Percentiles rank a stretch among this genome's conserved stretches.
phyloP scores from a whole-genome alignment of 345 rosid genomes.

The Brassica nigra region DNA sequence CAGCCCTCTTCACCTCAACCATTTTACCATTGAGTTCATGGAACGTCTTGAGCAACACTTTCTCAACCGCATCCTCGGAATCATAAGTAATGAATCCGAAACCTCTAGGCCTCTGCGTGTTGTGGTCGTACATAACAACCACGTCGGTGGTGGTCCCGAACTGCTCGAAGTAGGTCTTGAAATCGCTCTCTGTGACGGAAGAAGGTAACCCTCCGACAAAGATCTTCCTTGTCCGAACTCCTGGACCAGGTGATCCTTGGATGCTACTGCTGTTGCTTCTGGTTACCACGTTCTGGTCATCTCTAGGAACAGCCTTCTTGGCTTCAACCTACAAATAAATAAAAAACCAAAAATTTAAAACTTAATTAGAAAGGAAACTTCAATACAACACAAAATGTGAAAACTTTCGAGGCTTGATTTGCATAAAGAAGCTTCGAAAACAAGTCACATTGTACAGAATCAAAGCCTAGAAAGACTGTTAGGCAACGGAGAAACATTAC shows the following conservation, averaged over 20 bases:
- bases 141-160: slow-evolving; percentile 88
- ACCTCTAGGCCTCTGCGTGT: slow-evolving; percentile 98
- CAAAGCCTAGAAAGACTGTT: neutral
- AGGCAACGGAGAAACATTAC: slow-evolving; percentile 45
- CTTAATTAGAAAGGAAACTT: neutral
- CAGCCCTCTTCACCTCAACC: slow-evolving; percentile 99
- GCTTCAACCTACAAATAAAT: slow-evolving; percentile 74
- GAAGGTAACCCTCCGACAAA: slow-evolving; percentile 93
- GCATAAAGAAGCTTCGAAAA: slow-evolving; percentile 31
- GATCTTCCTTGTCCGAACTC: slow-evolving; percentile 74
- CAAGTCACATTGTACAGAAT: slow-evolving; percentile 43
- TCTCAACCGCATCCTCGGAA: slow-evolving; percentile 88
- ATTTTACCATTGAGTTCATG: slow-evolving; percentile 97
- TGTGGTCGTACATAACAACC: slow-evolving; percentile 98
- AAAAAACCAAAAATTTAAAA: too few species aligned
- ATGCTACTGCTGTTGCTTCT: slow-evolving; percentile 53
- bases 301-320: slow-evolving; percentile 93
- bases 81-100: slow-evolving; percentile 97
- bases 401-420: neutral
- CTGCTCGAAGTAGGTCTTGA: slow-evolving; percentile 82
- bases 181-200: slow-evolving; percentile 67
- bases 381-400: neutral
- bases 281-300: slow-evolving; percentile 73
- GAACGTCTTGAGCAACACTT: slow-evolving; percentile 80
- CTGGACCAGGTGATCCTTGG: slow-evolving; percentile 74